These are phyloP conservation scores for Hypoxylon perforatum DNA, from an alignment of 495 filamentous ascomycete species.

Conservation along the genomic window DNA sequence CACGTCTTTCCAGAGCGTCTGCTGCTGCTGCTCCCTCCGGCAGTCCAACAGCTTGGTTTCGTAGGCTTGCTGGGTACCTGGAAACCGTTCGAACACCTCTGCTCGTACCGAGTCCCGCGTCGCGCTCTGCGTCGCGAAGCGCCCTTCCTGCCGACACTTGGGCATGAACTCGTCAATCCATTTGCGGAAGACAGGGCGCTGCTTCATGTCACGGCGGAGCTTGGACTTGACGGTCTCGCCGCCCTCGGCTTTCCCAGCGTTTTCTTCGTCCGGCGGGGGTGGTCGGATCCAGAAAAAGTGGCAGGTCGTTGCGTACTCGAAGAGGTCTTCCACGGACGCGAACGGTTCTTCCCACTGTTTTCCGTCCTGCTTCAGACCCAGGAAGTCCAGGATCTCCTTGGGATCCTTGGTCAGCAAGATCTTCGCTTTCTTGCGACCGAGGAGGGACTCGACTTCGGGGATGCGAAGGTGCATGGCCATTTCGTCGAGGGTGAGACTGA, in stretches of 20 bases:
- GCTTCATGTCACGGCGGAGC: slow-evolving; percentile 59
- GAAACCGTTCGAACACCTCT: slow-evolving; percentile 52
- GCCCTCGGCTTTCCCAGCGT: slow-evolving; percentile 34
- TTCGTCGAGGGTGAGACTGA: slow-evolving; percentile 72
- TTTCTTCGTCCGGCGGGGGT: neutral
- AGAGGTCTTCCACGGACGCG: slow-evolving; percentile 62
- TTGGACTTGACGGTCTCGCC: slow-evolving; percentile 57
- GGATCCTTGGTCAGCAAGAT: slow-evolving; percentile 68
- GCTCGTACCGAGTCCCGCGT: slow-evolving; percentile 46
- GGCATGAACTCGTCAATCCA: slow-evolving; percentile 69
- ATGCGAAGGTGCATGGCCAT: slow-evolving; percentile 69
- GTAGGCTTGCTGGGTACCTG: slow-evolving; percentile 41
- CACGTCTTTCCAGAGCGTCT: slow-evolving; percentile 44
- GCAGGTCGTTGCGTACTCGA: slow-evolving; percentile 61
- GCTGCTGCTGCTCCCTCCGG: slow-evolving; percentile 39
- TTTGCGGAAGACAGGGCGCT: slow-evolving; percentile 57
- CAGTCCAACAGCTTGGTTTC: slow-evolving; percentile 39
- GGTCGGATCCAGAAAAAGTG: slow-evolving; percentile 61
- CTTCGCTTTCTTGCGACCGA: slow-evolving; percentile 65
- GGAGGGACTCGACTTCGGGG: slow-evolving; percentile 66
- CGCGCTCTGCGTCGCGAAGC: slow-evolving; percentile 25
- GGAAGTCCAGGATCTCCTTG: slow-evolving; percentile 63
- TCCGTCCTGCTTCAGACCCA: slow-evolving; percentile 61
- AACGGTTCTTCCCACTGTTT: slow-evolving; percentile 59
- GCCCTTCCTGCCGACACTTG: slow-evolving; percentile 46